Base-by-base conservation (phyloP, 2,329 filamentous ascomycete species). In the Monosporascus sp. region DNA sequence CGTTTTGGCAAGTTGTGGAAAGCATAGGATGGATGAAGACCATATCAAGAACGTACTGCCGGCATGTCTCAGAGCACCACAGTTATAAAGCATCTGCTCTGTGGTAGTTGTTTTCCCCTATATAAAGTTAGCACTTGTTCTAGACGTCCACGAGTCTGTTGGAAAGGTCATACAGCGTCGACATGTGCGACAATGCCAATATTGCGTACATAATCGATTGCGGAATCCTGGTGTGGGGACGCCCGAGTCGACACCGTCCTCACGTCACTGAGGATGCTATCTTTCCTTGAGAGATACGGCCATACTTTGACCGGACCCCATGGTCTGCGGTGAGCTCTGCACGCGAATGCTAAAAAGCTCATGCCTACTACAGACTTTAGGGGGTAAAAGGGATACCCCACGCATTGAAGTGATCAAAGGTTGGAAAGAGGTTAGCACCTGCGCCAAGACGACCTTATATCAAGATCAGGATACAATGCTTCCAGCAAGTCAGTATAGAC, bases 161-260 rank as follows among this genome's bases (percentile, higher is more conserved):
- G 27, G 51, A n/a, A 27, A 27, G 17, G 14, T 69, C 78, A 52
- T 70, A 84, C 81, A 52, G 94, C 94, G 84, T 97, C 94, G 59
- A 99, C 96, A 70, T 99, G 94, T 55, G 94, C 94, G 70, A 99
- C 97, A 61, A 99, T 97, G 56, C 94, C 94, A 68, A 99, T 97
- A 67, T 99, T 99, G 62, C 93, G 82, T 49, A 92, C 94, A 63
- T 82, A 82, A 39, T 82, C 77, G 18, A 84, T 74, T 20, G 62
- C 65, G 31, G 67, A 64, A 46, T 73, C 72, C 35, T 70, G 63
- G 39, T 70, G 56, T 27, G 38, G 20, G 22, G 47, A n/a, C 46
- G 58, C 7, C 7, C 31, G 46, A n/a, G 61, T 60, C 3, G 63
- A 55, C 22, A 58, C 25, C 27, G 37, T 48, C 47, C 61, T 64